A percentile compares a stretch with the other conserved stretches of the same genome.
These are phyloP conservation scores for Phaeosphaeriaceae sp. DNA, from an alignment of 2,329 filamentous ascomycete genomes.

Conservation along the genomic window DNA sequence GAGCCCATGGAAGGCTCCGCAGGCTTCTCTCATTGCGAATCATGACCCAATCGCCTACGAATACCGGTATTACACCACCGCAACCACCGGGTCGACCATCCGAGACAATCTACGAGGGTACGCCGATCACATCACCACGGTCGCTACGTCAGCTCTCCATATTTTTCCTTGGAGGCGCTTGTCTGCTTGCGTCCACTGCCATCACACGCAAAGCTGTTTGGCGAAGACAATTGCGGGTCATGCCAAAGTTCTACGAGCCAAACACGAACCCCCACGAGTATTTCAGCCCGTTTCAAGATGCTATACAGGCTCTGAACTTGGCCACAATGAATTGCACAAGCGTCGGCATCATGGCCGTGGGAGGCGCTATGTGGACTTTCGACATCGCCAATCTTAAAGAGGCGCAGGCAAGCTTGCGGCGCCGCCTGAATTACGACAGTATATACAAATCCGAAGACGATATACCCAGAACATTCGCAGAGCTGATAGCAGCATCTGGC, in stretches of 20 bases:
- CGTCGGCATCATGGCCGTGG: conserved; percentile 76
- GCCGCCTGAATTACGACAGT: conserved; percentile 63
- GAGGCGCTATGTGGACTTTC: conserved; percentile 77
- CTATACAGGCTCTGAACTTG: conserved; percentile 81
- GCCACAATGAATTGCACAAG: conserved; percentile 86
- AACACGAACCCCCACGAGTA: conserved; percentile 57
- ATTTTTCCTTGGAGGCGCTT: conserved; percentile 77
- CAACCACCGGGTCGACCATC: conserved; percentile 24
- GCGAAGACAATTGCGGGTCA: conserved; percentile 66
- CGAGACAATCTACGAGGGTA: conserved; percentile 33
- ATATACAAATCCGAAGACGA: conserved; percentile 56
- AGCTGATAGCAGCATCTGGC: conserved; percentile 51
- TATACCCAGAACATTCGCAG: conserved; percentile 32
- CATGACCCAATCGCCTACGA: conserved; percentile 31
- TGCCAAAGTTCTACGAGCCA: conserved; percentile 76
- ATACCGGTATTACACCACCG: conserved; percentile 17
- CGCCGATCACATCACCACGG: conserved; percentile 56
- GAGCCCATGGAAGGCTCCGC: conserved; percentile 30
- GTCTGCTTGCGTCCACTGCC: conserved; percentile 75
- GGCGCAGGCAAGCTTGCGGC: conserved; percentile 67
- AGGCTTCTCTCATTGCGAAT: conserved; percentile 28
- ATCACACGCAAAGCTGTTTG: conserved; percentile 70
- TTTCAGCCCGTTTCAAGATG: conserved; percentile 74
- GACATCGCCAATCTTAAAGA: conserved; percentile 68
- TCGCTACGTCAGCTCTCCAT: conserved; percentile 71